Evolutionary conservation across 106 monocot species (phyloP).

Genomic region (Dactylorhiza incarnata): DNA sequence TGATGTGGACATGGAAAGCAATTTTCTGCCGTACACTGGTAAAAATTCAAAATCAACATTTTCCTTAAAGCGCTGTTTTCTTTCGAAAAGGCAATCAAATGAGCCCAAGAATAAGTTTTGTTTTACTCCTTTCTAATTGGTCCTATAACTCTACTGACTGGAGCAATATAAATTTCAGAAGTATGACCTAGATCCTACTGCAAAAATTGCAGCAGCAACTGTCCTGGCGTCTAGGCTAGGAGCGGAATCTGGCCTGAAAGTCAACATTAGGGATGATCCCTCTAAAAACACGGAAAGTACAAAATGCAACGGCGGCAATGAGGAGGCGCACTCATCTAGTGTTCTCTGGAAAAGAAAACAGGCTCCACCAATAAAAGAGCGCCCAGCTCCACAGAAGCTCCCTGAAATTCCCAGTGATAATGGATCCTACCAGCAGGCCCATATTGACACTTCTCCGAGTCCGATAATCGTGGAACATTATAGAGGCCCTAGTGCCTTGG

Average conservation of each 20-base stretch:
- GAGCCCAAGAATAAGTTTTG: not conserved
- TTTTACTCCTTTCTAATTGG: not conserved
- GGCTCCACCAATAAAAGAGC: slow-evolving; percentile 13
- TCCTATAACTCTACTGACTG: not conserved
- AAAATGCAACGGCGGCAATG: slow-evolving; percentile 37
- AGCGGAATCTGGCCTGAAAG: slow-evolving; percentile 69
- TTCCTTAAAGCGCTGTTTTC: too few relatives aligned
- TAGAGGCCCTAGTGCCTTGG: slow-evolving; percentile 23
- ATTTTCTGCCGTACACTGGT: too few relatives aligned
- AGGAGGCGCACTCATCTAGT: slow-evolving; percentile 36
- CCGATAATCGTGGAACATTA: slow-evolving; percentile 59
- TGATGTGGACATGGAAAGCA: too few relatives aligned
- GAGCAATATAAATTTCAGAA: slow-evolving; percentile 29
- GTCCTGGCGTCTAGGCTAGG: slow-evolving; percentile 90
- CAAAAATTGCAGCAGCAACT: slow-evolving; percentile 87
- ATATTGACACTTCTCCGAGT: slow-evolving; percentile 13
- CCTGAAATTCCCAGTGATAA: slow-evolving; percentile 15
- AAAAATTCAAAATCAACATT: too few relatives aligned
- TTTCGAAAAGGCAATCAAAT: too few relatives aligned
- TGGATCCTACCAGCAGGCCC: slow-evolving; percentile 2
- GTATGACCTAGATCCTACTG: slow-evolving; percentile 95
- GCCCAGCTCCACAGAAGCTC: not conserved
- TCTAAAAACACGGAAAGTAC: slow-evolving; percentile 2
- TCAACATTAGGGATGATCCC: slow-evolving; percentile 48
- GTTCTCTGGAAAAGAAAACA: slow-evolving; percentile 50